These are phyloP conservation scores for Talaromyces borbonicus DNA, from an alignment of 495 filamentous ascomycete species.

Conservation along the genomic window DNA sequence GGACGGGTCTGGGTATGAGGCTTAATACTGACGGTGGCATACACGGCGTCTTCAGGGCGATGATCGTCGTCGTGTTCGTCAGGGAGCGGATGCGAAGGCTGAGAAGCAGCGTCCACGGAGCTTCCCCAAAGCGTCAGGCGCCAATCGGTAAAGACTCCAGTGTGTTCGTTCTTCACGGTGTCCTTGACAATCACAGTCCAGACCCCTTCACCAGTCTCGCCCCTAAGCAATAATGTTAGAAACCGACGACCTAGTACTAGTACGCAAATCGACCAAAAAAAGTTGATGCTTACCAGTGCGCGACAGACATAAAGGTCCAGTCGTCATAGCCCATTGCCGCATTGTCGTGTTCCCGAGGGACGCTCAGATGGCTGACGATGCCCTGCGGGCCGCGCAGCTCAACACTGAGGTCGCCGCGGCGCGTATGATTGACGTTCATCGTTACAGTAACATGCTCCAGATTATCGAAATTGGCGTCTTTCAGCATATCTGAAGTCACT, in stretches of 20 bases:
- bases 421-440: slow-evolving; percentile 85
- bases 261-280: no score
- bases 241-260: no score
- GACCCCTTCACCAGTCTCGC: slow-evolving; percentile 73
- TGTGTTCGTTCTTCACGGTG: slow-evolving; percentile 61
- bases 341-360: slow-evolving; percentile 55
- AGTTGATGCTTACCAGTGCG: slow-evolving; percentile 64
- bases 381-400: slow-evolving; percentile 80
- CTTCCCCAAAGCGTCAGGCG: slow-evolving; percentile 92
- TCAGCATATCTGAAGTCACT: slow-evolving; percentile 65
- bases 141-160: slow-evolving; percentile 82
- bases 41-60: slow-evolving; percentile 43
- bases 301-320: slow-evolving; percentile 98
- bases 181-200: slow-evolving; percentile 93
- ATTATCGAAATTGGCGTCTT: slow-evolving; percentile 70
- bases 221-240: slow-evolving; percentile 49
- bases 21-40: slow-evolving; percentile 43
- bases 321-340: slow-evolving; percentile 68
- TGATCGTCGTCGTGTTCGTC: slow-evolving; percentile 80
- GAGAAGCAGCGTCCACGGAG: slow-evolving; percentile 59
- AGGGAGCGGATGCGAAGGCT: slow-evolving; percentile 69
- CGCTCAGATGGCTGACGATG: slow-evolving; percentile 74
- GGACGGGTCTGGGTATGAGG: slow-evolving; percentile 34
- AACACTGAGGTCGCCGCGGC: slow-evolving; percentile 85
- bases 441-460: slow-evolving; percentile 94